Percentiles rank a stretch among this genome's conserved stretches.
phyloP scores from a whole-genome alignment of 305 asterid genomes.

The Euphrasia arctica region DNA sequence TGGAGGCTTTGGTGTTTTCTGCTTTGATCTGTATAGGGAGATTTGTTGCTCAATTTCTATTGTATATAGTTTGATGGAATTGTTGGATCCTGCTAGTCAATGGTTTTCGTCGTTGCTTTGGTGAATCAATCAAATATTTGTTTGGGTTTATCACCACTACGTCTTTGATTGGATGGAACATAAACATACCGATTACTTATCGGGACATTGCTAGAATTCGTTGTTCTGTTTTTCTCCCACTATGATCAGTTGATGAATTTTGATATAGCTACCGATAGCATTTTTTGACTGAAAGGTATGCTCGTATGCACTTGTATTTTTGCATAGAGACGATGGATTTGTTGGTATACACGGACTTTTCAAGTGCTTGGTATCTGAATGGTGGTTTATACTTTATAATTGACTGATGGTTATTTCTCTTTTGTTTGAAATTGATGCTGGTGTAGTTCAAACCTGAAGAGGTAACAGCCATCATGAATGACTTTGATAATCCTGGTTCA shows the following conservation, averaged over 20 bases:
- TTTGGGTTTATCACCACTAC: constrained; percentile 18
- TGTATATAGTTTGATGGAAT: constrained; percentile 20
- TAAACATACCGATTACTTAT: neutral
- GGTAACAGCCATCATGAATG: constrained; percentile 50
- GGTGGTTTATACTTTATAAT: neutral
- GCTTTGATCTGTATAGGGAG: neutral
- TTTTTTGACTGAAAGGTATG: neutral
- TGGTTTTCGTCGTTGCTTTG: constrained; percentile 1
- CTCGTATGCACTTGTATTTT: neutral
- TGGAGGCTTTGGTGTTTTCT: constrained; percentile 10
- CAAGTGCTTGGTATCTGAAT: neutral
- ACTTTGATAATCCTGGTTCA: constrained; percentile 59
- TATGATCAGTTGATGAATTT: neutral
- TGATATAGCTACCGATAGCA: neutral
- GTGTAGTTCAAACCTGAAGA: constrained; percentile 61
- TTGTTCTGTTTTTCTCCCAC: neutral
- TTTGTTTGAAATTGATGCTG: constrained; percentile 24
- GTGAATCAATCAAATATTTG: neutral
- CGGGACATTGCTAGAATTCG: too few relatives aligned
- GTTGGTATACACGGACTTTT: neutral
- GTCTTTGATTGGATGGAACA: neutral
- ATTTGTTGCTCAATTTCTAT: constrained; percentile 2
- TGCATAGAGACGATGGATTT: neutral
- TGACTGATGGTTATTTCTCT: neutral
- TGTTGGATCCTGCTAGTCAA: constrained; percentile 15